phyloP scores from a whole-genome alignment of 2,329 filamentous ascomycete species.

The Alternaria tenuissima region DNA sequence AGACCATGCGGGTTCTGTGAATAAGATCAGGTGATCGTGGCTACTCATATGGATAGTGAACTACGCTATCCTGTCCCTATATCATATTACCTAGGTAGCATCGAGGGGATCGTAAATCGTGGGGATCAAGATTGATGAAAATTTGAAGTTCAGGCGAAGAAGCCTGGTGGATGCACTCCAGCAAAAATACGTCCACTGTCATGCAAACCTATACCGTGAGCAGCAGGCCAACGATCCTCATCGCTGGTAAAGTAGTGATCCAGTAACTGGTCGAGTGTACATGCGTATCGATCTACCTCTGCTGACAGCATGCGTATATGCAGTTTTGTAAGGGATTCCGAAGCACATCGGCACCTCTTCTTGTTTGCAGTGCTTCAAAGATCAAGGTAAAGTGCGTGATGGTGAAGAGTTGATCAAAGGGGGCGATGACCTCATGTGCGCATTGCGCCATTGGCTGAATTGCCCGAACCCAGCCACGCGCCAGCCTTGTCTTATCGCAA shows the following conservation, averaged over 20 bases:
- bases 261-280: neutral
- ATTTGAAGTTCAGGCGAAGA: too few relatives aligned
- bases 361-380: neutral
- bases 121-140: too few relatives aligned
- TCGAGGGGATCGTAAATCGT: too few relatives aligned
- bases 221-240: too few relatives aligned
- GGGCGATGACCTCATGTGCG: neutral
- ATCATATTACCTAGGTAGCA: too few relatives aligned
- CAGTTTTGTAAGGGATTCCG: neutral
- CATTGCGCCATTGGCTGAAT: neutral
- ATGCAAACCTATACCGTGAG: too few relatives aligned
- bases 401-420: neutral
- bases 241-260: neutral
- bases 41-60: neutral
- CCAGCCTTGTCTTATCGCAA: neutral
- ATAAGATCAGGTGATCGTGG: neutral
- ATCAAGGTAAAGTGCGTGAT: neutral
- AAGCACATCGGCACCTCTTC: neutral
- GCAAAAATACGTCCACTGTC: too few relatives aligned
- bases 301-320: neutral
- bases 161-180: too few relatives aligned
- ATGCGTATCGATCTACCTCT: neutral
- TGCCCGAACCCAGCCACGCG: neutral
- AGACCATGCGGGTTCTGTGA: neutral
- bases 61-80: neutral